A percentile compares a stretch with the other conserved stretches of the same genome.
Evolutionary conservation across 192 early-diverging fungal species (phyloP).

Genomic region (Kickxella alabastrina): DNA sequence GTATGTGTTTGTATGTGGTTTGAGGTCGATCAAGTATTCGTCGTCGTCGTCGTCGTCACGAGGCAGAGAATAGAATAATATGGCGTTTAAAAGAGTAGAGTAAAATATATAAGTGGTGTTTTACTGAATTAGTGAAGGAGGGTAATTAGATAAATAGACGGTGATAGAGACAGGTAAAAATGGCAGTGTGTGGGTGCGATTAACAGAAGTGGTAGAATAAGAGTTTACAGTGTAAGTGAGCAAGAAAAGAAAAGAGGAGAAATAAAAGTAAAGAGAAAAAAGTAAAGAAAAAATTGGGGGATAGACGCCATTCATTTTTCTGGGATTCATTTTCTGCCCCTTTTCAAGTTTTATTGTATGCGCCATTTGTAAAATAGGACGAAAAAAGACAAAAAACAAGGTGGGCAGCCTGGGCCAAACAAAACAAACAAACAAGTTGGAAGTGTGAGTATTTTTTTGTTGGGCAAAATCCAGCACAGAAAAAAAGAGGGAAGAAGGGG

Average conservation of each 20-base stretch:
- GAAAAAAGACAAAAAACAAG: too few relatives aligned
- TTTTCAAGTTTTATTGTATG: conserved; percentile 1
- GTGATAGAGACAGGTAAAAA: background rate
- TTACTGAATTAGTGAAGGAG: background rate
- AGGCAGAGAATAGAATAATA: too few relatives aligned
- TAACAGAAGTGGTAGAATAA: background rate
- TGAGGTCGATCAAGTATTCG: too few relatives aligned
- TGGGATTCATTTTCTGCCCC: background rate
- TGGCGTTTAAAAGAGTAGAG: too few relatives aligned
- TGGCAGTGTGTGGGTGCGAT: background rate
- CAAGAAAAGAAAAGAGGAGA: background rate
- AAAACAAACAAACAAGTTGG: too few relatives aligned
- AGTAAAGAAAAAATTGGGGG: conserved; percentile 9
- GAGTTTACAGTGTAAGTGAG: background rate
- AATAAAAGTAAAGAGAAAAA: background rate
- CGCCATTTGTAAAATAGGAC: too few relatives aligned
- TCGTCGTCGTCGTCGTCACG: too few relatives aligned
- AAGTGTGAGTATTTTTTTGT: too few relatives aligned
- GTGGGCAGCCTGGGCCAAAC: too few relatives aligned
- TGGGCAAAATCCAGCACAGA: too few relatives aligned
- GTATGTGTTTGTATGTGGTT: too few relatives aligned
- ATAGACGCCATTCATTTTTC: background rate
- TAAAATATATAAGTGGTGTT: background rate
- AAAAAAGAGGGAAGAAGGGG: too few relatives aligned
- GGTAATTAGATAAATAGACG: background rate